Evolutionary conservation across 1,284 basidiomycete species (phyloP), one percentile per base, ranked within the genome.

Genomic region (Marasmius sp.): DNA sequence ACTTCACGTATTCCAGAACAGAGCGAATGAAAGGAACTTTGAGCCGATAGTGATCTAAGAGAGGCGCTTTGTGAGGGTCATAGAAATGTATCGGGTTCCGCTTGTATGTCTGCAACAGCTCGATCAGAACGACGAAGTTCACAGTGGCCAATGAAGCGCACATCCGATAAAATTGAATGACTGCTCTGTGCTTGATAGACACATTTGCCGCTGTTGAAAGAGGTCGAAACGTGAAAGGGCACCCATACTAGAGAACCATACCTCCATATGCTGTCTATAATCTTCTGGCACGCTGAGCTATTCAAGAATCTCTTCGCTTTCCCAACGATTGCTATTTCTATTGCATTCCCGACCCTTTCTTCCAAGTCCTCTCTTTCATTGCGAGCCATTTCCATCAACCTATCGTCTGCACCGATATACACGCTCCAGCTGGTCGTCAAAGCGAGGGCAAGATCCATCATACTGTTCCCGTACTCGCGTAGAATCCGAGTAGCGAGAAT

Each of bases 11-110:
- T 75, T 97, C 95, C 66, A 98, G 79, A 47, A 95, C 89, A 1
- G 93, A 88, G 45, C 95, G 92, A 59, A 97, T 88, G 37, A 91
- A 91, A 0, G 95, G 95, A 1, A 98, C 95, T 79, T 97, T 97
- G 48, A 98, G 84, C 9, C 93, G 87, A 69, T 97, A 95, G 74
- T 98, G 95, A 71, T 98, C 95, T 5, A 98, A 83, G 33, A 97
- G 74, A 11, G 95, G 94, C 0, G 95, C 95, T 71, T 88, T 94
- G 71, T 94, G 89, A 0, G 95, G 95, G 71, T 98, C 94, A 74
- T 97, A 97, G 69, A 97, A 92, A 74, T 95, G 93, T 41, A 97
- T 86, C 1, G 95, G 94, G 38, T 87, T 93, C 57, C 90, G 86
- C 79, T 97, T 97, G 77, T 97, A 98, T 43, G 92, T 95, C 92